Base-by-base conservation (phyloP, 192 early-diverging fungal genomes). In the Entomortierella lignicola region DNA sequence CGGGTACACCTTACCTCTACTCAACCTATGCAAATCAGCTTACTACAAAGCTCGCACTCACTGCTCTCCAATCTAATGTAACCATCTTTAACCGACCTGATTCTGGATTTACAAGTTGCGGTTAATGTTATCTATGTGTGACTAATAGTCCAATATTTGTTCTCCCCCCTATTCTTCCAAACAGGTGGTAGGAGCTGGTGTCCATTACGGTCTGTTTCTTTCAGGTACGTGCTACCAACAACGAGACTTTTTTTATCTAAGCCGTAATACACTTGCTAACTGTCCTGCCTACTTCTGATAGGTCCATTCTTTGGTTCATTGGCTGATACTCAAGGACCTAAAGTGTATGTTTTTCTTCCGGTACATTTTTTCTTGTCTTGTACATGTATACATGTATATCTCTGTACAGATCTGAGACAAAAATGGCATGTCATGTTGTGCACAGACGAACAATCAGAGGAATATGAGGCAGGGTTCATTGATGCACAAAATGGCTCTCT, bases 21-120 rank as follows among this genome's bases (percentile, higher is more conserved):
- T 70, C 75, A 23, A 79, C 75, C 41, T 79, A 79, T 23, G 66
- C 67, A 29, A 79, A 79, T 47, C 75, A 79, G 34, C 75, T 79
- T 53, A 79, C 75, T 23, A 58, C 75, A 6, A 63, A 64, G 54
- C 68, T 79, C 17, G 32, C 55, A 17, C 52, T 79, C 25, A 79
- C 66, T 5, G 75, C 75, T 8, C n/a, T 79, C 17, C 75, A 79
- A 50, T 79, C 75, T 15, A 79, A 70, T 50, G 75, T 79, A 79
- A 69, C 20, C 2, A 4, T 2, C 12, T 41, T 54, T 0, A 55
- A n/a, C 27, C 31, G 29, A 51, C 31, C 34, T 23, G 48, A 26
- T 20, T 25, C 41, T n/a, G n/a, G n/a, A n/a, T n/a, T n/a, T n/a
- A n/a, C n/a, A n/a, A n/a, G n/a, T n/a, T n/a, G n/a, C n/a, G n/a